phyloP scores from a whole-genome alignment of 352 stramenopile genomes.

The Pythium vanterpoolii region DNA sequence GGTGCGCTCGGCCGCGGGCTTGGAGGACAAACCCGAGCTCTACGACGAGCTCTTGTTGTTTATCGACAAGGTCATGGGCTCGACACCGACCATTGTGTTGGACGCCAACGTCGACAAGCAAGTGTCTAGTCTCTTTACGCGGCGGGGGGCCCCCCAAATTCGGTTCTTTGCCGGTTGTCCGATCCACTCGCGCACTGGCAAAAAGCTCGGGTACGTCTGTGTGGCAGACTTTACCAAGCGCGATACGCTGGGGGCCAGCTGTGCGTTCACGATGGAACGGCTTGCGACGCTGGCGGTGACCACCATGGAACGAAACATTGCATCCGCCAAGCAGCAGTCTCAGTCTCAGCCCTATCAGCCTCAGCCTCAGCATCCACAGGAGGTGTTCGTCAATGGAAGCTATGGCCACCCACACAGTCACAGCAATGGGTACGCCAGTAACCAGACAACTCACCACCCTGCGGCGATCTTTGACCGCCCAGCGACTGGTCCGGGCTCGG shows the following conservation, averaged over 20 bases:
- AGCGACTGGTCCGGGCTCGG: not conserved
- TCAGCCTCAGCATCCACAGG: constrained; percentile 7
- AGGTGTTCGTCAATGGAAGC: constrained; percentile 15
- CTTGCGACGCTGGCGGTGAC: constrained; percentile 73
- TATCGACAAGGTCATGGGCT: constrained; percentile 79
- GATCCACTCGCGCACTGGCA: constrained; percentile 67
- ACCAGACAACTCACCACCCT: constrained; percentile 27
- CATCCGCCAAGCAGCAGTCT: constrained; percentile 23
- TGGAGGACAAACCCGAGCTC: constrained; percentile 47
- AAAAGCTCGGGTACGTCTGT: constrained; percentile 76
- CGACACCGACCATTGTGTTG: constrained; percentile 65
- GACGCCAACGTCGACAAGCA: constrained; percentile 74
- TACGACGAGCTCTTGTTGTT: constrained; percentile 60
- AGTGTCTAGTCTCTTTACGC: constrained; percentile 49
- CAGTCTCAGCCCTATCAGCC: not conserved
- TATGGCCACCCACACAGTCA: constrained; percentile 1
- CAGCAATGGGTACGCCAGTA: not conserved
- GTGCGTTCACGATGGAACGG: constrained; percentile 77
- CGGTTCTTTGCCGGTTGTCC: constrained; percentile 77
- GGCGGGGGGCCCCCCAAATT: constrained; percentile 38
- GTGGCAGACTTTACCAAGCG: constrained; percentile 74
- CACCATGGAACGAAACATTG: constrained; percentile 67
- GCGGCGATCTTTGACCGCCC: constrained; percentile 45
- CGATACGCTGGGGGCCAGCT: constrained; percentile 67
- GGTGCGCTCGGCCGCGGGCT: constrained; percentile 45